phyloP scores from a whole-genome alignment of 2,329 filamentous ascomycete genomes.

The Colletotrichum falcatum region DNA sequence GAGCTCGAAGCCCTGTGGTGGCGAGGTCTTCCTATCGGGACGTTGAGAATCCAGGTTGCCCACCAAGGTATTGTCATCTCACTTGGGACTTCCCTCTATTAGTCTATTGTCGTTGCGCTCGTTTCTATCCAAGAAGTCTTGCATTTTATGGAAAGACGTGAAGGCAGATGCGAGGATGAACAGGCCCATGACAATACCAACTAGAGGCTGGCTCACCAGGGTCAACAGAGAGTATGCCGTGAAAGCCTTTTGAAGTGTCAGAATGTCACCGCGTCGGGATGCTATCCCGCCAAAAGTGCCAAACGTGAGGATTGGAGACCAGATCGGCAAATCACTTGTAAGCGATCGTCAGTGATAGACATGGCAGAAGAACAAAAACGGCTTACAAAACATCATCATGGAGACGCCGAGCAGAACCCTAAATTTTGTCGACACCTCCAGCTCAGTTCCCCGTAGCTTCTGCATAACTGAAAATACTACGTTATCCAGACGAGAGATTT shows the following conservation, averaged over 20 bases:
- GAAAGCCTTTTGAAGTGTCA: slow-evolving; percentile 42
- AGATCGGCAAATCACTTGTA: slow-evolving; percentile 41
- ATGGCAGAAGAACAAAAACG: not conserved
- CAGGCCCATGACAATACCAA: slow-evolving; percentile 43
- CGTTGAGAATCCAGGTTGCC: not conserved
- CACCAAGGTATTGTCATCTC: no score
- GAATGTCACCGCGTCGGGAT: slow-evolving; percentile 1
- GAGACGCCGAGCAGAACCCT: slow-evolving; percentile 41
- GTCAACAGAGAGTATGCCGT: slow-evolving; percentile 42
- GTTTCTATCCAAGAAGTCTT: slow-evolving; percentile 44
- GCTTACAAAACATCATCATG: slow-evolving; percentile 40
- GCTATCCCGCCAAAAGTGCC: slow-evolving; percentile 42
- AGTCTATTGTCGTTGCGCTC: slow-evolving; percentile 40
- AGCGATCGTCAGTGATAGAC: not conserved
- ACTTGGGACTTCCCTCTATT: not conserved
- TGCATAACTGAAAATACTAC: slow-evolving; percentile 48
- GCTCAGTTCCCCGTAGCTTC: slow-evolving; percentile 42
- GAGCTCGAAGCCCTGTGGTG: slow-evolving; percentile 2
- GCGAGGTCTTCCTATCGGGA: not conserved
- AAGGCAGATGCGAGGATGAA: slow-evolving; percentile 41
- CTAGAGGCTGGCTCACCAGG: slow-evolving; percentile 44
- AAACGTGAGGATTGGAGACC: slow-evolving; percentile 44
- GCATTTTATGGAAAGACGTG: slow-evolving; percentile 45
- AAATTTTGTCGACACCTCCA: slow-evolving; percentile 44
- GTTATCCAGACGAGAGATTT: slow-evolving; percentile 60